Evolutionary conservation across 1,139 yeast species (phyloP).

Genomic region (Candida sojae): DNA sequence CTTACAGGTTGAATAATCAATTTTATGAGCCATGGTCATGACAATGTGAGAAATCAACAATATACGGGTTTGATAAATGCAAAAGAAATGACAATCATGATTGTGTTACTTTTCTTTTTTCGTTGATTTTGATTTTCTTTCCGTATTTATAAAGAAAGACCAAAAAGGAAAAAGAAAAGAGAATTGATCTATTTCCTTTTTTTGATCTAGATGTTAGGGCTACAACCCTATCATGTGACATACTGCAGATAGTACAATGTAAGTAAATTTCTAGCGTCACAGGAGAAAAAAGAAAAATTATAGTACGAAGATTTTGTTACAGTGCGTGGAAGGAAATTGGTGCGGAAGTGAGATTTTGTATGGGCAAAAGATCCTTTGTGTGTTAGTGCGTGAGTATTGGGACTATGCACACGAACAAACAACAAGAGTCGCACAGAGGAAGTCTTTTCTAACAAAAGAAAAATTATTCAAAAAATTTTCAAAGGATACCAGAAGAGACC

Average conservation of each 20-base stretch:
- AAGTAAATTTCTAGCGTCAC: background rate
- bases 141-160: background rate
- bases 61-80: too few species aligned
- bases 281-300: background rate
- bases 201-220: slow-evolving; percentile 3
- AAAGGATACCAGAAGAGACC: slow-evolving; percentile 1
- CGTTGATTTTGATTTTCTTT: too few species aligned
- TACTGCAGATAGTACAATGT: slow-evolving; percentile 2
- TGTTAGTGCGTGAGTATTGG: background rate
- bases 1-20: too few species aligned
- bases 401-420: background rate
- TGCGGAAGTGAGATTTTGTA: background rate
- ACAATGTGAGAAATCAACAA: too few species aligned
- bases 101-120: too few species aligned
- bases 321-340: too few species aligned
- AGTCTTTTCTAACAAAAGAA: slow-evolving; percentile 4
- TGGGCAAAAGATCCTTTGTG: background rate
- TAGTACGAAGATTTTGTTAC: background rate
- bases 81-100: too few species aligned
- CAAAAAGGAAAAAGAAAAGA: background rate
- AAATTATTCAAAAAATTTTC: slow-evolving; percentile 10
- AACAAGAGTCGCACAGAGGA: background rate
- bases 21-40: too few species aligned
- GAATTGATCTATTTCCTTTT: background rate
- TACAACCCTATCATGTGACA: slow-evolving; percentile 7